These are phyloP conservation scores for Suhomyces choctaworum DNA, from an alignment of 1,139 yeast species.

Conservation along the genomic window DNA sequence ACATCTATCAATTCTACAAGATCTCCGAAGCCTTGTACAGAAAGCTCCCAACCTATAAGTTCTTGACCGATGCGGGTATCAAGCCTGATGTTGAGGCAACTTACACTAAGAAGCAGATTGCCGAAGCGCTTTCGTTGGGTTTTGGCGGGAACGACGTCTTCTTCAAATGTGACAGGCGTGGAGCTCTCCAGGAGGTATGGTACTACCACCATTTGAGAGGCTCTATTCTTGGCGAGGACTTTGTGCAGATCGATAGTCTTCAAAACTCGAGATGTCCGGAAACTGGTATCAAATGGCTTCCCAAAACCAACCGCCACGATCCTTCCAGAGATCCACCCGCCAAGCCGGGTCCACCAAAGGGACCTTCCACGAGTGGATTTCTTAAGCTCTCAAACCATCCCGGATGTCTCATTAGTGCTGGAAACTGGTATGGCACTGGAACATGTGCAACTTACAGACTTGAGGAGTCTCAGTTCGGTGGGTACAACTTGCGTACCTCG, in stretches of 20 bases:
- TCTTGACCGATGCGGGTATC: constrained; percentile 67
- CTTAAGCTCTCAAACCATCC: constrained; percentile 54
- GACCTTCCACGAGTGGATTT: constrained; percentile 30
- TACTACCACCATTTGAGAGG: constrained; percentile 82
- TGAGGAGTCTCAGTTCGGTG: constrained; percentile 62
- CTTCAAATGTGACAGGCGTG: constrained; percentile 67
- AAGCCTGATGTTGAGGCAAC: constrained; percentile 61
- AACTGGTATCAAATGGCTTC: constrained; percentile 69
- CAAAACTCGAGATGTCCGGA: constrained; percentile 63
- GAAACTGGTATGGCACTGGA: constrained; percentile 80
- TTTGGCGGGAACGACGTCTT: constrained; percentile 63
- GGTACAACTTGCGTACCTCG: constrained; percentile 64
- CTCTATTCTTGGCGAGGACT: constrained; percentile 64
- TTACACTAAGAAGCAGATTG: constrained; percentile 65
- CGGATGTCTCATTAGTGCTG: constrained; percentile 84
- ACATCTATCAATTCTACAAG: constrained; percentile 78
- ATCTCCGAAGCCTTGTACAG: constrained; percentile 65
- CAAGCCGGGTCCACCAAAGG: constrained; percentile 33
- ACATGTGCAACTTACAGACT: constrained; percentile 77
- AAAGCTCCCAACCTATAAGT: constrained; percentile 67
- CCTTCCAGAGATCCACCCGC: constrained; percentile 1
- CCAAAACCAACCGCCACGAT: constrained; percentile 45
- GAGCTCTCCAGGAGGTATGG: constrained; percentile 85
- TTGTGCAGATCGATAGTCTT: constrained; percentile 63
- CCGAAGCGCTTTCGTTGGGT: constrained; percentile 58